A percentile compares a stretch with the other conserved stretches of the same genome.
Evolutionary conservation across 2,329 filamentous ascomycete species (phyloP).

Genomic region (Fusarium multiceps): DNA sequence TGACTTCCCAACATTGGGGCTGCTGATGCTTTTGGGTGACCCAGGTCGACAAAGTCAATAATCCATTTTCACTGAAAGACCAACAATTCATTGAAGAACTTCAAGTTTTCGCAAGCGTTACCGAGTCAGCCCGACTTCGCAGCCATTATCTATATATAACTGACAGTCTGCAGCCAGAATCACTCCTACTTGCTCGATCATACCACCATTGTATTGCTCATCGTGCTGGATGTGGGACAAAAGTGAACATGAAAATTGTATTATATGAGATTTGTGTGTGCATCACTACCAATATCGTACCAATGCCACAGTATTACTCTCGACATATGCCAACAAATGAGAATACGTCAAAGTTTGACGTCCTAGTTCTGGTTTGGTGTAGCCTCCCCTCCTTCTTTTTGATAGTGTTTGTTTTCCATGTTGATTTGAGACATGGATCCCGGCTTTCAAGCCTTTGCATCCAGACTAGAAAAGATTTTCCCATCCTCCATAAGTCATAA

Average conservation of each 20-base stretch:
- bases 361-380: conserved; percentile 30
- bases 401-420: conserved; percentile 21
- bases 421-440: conserved; percentile 11
- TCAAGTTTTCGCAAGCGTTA: neutral
- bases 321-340: conserved; percentile 42
- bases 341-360: conserved; percentile 38
- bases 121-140: neutral
- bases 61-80: neutral
- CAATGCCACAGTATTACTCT: conserved; percentile 31
- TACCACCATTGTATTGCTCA: neutral
- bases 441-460: conserved; percentile 15
- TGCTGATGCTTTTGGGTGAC: neutral
- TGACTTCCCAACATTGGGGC: neutral
- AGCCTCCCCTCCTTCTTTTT: conserved; percentile 32
- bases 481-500: conserved; percentile 42
- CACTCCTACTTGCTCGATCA: neutral
- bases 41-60: neutral
- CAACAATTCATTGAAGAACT: neutral
- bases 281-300: conserved; percentile 25
- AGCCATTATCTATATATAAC: neutral
- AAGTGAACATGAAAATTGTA: conserved; percentile 39
- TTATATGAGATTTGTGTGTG: conserved; percentile 37
- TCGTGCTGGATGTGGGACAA: neutral
- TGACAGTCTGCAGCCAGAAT: neutral
- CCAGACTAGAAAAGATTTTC: conserved; percentile 15